Conservation (phyloP, 306 rosid genomes). For the Biancaea sappan region DNA sequence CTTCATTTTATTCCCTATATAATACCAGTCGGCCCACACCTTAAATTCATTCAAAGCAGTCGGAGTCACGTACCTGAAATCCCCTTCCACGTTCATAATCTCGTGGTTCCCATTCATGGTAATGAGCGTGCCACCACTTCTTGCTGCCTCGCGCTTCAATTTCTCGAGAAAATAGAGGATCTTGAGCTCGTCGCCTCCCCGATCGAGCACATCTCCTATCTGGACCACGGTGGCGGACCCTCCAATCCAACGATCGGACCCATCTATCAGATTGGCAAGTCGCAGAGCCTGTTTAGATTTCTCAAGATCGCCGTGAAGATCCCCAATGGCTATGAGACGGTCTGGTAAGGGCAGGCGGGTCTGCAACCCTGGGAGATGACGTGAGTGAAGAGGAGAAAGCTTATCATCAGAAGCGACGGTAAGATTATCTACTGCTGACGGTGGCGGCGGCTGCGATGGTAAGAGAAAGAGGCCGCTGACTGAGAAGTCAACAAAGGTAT, state of each 20-base stretch:
- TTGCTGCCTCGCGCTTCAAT: constrained; percentile 69
- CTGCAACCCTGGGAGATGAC: constrained; percentile 31
- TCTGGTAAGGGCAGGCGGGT: constrained; percentile 54
- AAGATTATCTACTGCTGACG: not conserved
- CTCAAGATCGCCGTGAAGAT: constrained; percentile 88
- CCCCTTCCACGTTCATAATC: constrained; percentile 88
- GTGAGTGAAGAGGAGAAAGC: not conserved
- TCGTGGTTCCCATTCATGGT: constrained; percentile 98
- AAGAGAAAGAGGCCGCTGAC: constrained; percentile 80
- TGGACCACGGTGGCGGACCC: constrained; percentile 84
- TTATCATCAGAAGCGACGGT: not conserved
- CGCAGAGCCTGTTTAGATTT: constrained; percentile 73
- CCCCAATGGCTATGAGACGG: constrained; percentile 83
- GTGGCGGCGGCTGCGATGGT: constrained; percentile 35
- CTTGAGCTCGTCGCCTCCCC: constrained; percentile 81
- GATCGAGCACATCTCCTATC: constrained; percentile 88
- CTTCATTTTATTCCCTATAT: constrained; percentile 62
- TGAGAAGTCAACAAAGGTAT: constrained; percentile 87
- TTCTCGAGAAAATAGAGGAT: constrained; percentile 83
- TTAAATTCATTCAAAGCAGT: constrained; percentile 66
- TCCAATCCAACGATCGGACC: constrained; percentile 65
- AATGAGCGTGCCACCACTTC: constrained; percentile 61
- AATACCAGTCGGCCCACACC: constrained; percentile 78
- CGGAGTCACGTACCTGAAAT: constrained; percentile 60
- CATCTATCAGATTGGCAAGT: constrained; percentile 67